phyloP scores from a whole-genome alignment of 768 basidiomycete genomes.

The Tricholoma saponaceum region DNA sequence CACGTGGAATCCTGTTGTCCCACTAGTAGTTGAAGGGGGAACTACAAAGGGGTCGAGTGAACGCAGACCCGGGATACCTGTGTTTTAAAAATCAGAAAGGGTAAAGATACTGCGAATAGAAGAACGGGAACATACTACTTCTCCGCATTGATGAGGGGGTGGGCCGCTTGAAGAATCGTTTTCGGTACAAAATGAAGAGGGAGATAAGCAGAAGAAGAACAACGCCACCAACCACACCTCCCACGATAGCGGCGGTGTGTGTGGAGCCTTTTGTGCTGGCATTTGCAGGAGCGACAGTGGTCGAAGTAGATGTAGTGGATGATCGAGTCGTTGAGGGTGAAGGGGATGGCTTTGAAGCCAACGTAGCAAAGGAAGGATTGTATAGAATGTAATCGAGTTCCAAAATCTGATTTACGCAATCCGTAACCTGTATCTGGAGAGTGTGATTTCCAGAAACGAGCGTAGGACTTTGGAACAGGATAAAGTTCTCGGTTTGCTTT shows the following conservation, averaged over 20 bases:
- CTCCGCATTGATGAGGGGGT: background rate
- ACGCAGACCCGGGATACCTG: background rate
- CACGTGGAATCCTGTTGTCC: background rate
- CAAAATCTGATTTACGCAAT: background rate
- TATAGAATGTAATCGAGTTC: conserved; percentile 6
- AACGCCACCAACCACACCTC: background rate
- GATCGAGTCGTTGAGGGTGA: background rate
- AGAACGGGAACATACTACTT: background rate
- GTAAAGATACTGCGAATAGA: too few species aligned
- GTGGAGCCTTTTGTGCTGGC: background rate
- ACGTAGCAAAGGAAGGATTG: background rate
- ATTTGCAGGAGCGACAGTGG: background rate
- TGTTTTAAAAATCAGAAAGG: too few species aligned
- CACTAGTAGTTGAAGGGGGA: background rate
- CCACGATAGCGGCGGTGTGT: background rate
- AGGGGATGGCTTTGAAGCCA: background rate
- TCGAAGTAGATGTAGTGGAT: background rate
- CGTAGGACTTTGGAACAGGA: background rate
- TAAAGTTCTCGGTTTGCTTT: background rate
- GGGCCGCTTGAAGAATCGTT: background rate
- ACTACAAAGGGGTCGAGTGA: background rate
- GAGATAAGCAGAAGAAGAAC: background rate
- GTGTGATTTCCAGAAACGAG: background rate
- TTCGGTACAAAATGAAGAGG: background rate
- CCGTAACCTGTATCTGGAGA: conserved; percentile 3